Evolutionary conservation across 495 filamentous ascomycete species (phyloP).

Genomic region (Cairneyella variabilis): DNA sequence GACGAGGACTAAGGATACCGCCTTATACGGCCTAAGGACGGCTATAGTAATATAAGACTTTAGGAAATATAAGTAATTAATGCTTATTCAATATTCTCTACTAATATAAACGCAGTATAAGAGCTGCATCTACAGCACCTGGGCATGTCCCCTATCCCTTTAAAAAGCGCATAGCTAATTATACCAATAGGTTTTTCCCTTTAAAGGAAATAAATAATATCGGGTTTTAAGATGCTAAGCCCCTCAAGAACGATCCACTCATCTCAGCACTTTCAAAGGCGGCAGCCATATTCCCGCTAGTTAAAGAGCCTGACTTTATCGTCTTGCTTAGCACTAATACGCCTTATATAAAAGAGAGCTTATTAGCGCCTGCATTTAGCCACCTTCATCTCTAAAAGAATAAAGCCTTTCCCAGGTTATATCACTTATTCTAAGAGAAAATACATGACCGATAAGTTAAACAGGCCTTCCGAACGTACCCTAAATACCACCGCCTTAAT

Average conservation of each 20-base stretch:
- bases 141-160: background rate
- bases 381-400: conserved; percentile 2
- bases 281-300: conserved; percentile 28
- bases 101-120: conserved; percentile 14
- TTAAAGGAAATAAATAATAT: conserved; percentile 29
- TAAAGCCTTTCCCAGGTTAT: conserved; percentile 5
- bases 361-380: background rate
- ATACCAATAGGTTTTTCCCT: conserved; percentile 26
- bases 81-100: background rate
- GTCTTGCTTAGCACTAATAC: conserved; percentile 35
- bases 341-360: background rate
- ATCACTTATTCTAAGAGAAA: background rate
- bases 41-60: conserved; percentile 1
- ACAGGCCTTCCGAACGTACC: conserved; percentile 6
- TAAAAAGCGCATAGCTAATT: background rate
- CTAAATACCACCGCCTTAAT: conserved; percentile 6
- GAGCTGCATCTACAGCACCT: conserved; percentile 21
- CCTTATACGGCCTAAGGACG: conserved; percentile 6
- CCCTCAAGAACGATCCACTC: conserved; percentile 32
- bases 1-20: conserved; percentile 12
- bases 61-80: conserved; percentile 22
- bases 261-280: conserved; percentile 29
- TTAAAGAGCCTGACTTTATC: conserved; percentile 27
- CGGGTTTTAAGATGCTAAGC: conserved; percentile 37
- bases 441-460: conserved; percentile 1